A percentile compares a stretch with the other conserved stretches of the same genome.
Evolutionary conservation across 129 eudicot species (phyloP).

Genomic region (Kitagawia praeruptora): DNA sequence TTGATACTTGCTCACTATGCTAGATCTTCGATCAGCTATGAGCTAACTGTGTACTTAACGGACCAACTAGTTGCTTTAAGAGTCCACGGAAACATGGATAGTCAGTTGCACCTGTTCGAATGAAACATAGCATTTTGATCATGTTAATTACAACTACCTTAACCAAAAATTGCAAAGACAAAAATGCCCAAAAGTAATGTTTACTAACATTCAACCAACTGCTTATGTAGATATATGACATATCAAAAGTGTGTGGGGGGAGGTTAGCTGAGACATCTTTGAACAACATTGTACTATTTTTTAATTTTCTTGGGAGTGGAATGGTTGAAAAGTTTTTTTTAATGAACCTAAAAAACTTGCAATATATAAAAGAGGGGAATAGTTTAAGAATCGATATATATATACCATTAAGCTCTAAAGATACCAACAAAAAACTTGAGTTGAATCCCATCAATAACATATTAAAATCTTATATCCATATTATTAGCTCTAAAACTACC

Average conservation of each 20-base stretch:
- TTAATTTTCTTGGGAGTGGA: background rate
- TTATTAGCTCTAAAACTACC: too few relatives aligned
- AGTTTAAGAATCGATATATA: too few relatives aligned
- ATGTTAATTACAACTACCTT: background rate
- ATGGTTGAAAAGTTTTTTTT: background rate
- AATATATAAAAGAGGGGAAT: too few relatives aligned
- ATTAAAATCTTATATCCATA: too few relatives aligned
- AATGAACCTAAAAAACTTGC: background rate
- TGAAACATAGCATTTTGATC: slow-evolving; percentile 16
- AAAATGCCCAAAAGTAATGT: background rate
- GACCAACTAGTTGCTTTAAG: slow-evolving; percentile 87
- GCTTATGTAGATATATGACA: background rate
- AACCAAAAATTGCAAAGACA: too few relatives aligned
- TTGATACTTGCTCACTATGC: slow-evolving; percentile 84
- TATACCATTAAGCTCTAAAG: too few relatives aligned
- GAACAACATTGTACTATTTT: background rate
- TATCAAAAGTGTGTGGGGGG: background rate
- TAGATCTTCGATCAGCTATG: slow-evolving; percentile 96
- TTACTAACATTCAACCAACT: background rate
- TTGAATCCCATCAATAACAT: too few relatives aligned
- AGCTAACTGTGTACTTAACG: slow-evolving; percentile 78
- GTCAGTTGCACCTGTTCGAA: slow-evolving; percentile 67
- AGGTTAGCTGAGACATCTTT: background rate
- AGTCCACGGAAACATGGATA: slow-evolving; percentile 90
- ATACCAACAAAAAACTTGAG: too few relatives aligned